phyloP scores from a whole-genome alignment of 176 grass and related monocot species.

The Urochloa ruziziensis region DNA sequence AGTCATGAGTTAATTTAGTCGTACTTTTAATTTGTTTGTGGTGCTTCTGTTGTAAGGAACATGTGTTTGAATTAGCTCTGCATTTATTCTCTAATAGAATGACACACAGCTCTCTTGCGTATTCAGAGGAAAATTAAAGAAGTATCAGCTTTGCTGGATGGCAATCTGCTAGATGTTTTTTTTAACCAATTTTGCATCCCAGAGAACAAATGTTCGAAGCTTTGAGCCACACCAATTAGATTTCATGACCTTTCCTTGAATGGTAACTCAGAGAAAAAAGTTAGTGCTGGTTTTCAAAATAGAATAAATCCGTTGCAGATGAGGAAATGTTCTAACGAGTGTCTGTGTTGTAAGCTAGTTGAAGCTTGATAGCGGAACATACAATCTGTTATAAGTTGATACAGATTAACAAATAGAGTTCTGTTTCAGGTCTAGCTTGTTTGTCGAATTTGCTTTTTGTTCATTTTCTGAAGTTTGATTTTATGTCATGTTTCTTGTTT shows the following conservation, averaged over 20 bases:
- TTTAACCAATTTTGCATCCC: background rate
- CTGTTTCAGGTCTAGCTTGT: background rate
- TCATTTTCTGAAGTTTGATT: background rate
- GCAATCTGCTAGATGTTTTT: background rate
- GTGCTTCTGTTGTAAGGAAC: background rate
- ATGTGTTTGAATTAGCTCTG: background rate
- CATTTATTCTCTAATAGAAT: background rate
- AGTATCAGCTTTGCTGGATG: background rate
- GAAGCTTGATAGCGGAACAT: background rate
- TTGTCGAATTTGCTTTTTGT: background rate
- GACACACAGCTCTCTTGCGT: background rate
- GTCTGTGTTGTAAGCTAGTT: background rate
- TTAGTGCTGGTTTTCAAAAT: conserved; percentile 3
- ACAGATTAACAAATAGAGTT: background rate
- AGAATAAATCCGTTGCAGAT: background rate
- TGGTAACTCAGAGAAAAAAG: background rate
- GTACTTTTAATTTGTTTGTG: background rate
- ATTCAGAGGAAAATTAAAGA: background rate
- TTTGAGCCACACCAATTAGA: background rate
- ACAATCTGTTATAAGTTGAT: background rate
- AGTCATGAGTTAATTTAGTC: background rate
- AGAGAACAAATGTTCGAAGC: background rate
- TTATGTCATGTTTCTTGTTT: background rate
- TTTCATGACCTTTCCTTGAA: background rate
- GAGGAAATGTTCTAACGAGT: too few species aligned